These are phyloP conservation scores for Ballota nigra DNA, from an alignment of 257 asterid genomes.

Conservation along the genomic window DNA sequence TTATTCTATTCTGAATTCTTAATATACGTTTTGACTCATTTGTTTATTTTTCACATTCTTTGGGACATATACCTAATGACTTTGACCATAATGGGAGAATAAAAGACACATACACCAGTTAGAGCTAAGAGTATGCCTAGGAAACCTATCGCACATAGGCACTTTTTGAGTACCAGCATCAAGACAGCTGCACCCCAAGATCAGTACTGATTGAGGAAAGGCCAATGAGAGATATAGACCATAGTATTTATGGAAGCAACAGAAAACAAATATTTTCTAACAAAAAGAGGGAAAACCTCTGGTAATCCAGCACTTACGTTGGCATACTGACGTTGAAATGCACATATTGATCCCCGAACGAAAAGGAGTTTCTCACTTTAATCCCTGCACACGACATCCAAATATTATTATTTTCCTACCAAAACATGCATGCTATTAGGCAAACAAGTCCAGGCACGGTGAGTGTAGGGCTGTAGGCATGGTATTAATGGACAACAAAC, in stretches of 20 bases:
- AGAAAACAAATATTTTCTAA: background rate
- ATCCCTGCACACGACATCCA: constrained; percentile 52
- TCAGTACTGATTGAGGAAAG: background rate
- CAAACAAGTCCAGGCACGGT: background rate
- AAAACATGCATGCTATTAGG: background rate
- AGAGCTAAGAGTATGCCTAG: background rate
- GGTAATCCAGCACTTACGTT: constrained; percentile 43
- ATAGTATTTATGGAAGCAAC: background rate
- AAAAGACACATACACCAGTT: background rate
- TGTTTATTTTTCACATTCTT: background rate
- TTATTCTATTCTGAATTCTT: too few species aligned
- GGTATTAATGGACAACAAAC: background rate
- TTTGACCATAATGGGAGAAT: background rate
- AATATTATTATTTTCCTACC: background rate
- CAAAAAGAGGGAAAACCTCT: background rate
- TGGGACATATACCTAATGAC: background rate
- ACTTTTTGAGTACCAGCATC: background rate
- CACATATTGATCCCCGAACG: constrained; percentile 84
- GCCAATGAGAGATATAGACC: background rate
- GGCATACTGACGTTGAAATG: constrained; percentile 91
- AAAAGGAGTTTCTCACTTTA: constrained; percentile 53
- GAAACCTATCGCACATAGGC: background rate
- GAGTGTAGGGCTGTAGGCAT: background rate
- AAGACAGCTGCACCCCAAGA: background rate
- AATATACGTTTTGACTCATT: background rate